A percentile compares a stretch with the other conserved stretches of the same genome.
phyloP scores from a whole-genome alignment of 495 filamentous ascomycete species.

The Aspergillus sclerotioniger region DNA sequence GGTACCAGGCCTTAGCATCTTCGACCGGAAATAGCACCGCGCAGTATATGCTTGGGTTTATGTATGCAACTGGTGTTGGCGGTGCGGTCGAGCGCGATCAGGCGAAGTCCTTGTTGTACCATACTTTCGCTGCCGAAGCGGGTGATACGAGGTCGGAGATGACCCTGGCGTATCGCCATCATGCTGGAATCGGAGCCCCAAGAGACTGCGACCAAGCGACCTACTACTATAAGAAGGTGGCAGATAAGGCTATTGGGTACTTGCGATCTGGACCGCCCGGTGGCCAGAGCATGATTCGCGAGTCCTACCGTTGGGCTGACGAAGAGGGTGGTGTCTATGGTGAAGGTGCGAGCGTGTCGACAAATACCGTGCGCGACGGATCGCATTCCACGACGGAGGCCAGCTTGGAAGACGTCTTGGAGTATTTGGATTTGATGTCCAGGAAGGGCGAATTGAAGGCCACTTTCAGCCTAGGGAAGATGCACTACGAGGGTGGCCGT shows the following conservation, averaged over 20 bases:
- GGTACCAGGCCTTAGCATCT: constrained; percentile 76
- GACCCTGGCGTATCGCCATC: constrained; percentile 85
- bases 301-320: constrained; percentile 78
- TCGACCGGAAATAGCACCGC: constrained; percentile 85
- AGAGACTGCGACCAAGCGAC: constrained; percentile 83
- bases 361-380: constrained; percentile 70
- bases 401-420: constrained; percentile 86
- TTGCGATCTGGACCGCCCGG: constrained; percentile 88
- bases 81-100: constrained; percentile 82
- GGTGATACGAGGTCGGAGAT: constrained; percentile 88
- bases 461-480: constrained; percentile 80
- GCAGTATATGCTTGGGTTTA: constrained; percentile 91
- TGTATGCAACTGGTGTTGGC: constrained; percentile 92
- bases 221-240: constrained; percentile 87
- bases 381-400: constrained; percentile 72
- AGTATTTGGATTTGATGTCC: constrained; percentile 92
- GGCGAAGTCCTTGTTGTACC: constrained; percentile 87
- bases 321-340: constrained; percentile 92
- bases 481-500: constrained; percentile 87
- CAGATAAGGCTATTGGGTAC: constrained; percentile 87
- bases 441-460: constrained; percentile 91
- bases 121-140: constrained; percentile 85
- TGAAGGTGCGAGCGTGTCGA: constrained; percentile 87
- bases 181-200: constrained; percentile 79
- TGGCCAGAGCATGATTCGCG: constrained; percentile 69